Conservation (phyloP, 345 rosid species). For the Chamaenerion angustifolium region DNA sequence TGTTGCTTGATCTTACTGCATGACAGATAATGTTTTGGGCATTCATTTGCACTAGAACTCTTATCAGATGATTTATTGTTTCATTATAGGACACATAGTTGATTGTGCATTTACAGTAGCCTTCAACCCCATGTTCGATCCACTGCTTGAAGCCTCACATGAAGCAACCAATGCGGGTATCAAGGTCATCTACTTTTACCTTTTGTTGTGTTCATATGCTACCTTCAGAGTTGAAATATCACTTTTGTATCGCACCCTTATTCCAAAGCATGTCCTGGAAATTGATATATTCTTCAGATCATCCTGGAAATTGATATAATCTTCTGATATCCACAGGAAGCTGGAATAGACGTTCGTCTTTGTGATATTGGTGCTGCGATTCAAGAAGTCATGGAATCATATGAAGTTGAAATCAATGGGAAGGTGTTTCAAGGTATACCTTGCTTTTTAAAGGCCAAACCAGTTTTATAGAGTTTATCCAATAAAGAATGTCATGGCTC, state of each 20-base stretch:
- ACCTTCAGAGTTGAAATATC: no score
- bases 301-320: no score
- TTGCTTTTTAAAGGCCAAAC: neutral
- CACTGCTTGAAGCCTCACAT: constrained; percentile 83
- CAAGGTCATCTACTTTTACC: constrained; percentile 36
- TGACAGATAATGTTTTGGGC: no score
- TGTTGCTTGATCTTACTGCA: neutral
- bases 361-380: constrained; percentile 97
- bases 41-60: no score
- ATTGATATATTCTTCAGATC: no score
- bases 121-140: constrained; percentile 92
- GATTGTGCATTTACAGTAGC: constrained; percentile 98
- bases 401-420: constrained; percentile 95
- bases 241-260: no score
- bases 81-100: constrained; percentile 57
- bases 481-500: no score
- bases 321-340: constrained; percentile 36
- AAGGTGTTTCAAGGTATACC: constrained; percentile 73
- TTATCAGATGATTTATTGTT: constrained; percentile 4
- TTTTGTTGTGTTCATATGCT: no score
- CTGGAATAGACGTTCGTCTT: constrained; percentile 92
- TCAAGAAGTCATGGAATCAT: constrained; percentile 96
- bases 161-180: constrained; percentile 96
- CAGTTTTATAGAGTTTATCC: no score
- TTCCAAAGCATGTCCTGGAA: no score